Evolutionary conservation across 2,329 filamentous ascomycete species (phyloP).

Genomic region (Pseudogymnoascus verrucosus): DNA sequence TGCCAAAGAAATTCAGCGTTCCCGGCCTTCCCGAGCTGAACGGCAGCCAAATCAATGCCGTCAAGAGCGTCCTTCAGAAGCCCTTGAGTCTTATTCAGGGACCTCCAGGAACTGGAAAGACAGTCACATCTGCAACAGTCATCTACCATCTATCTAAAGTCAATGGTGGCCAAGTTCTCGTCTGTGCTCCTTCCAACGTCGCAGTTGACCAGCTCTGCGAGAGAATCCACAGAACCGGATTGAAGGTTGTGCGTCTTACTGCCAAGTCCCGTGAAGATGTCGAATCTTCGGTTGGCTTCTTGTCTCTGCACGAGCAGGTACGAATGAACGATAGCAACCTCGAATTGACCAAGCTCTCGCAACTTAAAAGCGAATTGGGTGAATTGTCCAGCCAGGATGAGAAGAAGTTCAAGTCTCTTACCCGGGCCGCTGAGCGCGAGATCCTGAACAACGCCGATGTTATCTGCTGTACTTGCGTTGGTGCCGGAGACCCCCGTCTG

Average conservation of each 20-base stretch:
- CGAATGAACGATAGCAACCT: slow-evolving; percentile 95
- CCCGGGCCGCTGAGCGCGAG: slow-evolving; percentile 86
- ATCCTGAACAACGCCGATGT: slow-evolving; percentile 94
- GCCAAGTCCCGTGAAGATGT: slow-evolving; percentile 98
- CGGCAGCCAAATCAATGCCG: slow-evolving; percentile 88
- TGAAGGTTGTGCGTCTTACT: slow-evolving; percentile 97
- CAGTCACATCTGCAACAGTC: slow-evolving; percentile 95
- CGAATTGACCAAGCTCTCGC: slow-evolving; percentile 83
- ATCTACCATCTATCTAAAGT: slow-evolving; percentile 97
- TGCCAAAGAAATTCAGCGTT: slow-evolving; percentile 95
- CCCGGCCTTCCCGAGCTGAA: slow-evolving; percentile 92
- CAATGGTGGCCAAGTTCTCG: slow-evolving; percentile 87
- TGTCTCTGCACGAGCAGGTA: slow-evolving; percentile 93
- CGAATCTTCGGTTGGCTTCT: slow-evolving; percentile 92
- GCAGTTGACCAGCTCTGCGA: slow-evolving; percentile 97
- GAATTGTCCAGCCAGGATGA: slow-evolving; percentile 93
- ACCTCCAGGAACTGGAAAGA: slow-evolving; percentile 95
- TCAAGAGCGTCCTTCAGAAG: slow-evolving; percentile 89
- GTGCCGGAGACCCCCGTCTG: slow-evolving; percentile 88
- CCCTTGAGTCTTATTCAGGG: slow-evolving; percentile 94
- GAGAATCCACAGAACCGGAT: slow-evolving; percentile 84
- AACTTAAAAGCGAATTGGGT: slow-evolving; percentile 84
- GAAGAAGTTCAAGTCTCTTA: slow-evolving; percentile 96
- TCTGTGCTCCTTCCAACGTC: slow-evolving; percentile 96
- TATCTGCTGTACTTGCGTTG: slow-evolving; percentile 97